Evolutionary conservation across 805 yeast species (phyloP).

Genomic region (Monosporozyma servazzii): DNA sequence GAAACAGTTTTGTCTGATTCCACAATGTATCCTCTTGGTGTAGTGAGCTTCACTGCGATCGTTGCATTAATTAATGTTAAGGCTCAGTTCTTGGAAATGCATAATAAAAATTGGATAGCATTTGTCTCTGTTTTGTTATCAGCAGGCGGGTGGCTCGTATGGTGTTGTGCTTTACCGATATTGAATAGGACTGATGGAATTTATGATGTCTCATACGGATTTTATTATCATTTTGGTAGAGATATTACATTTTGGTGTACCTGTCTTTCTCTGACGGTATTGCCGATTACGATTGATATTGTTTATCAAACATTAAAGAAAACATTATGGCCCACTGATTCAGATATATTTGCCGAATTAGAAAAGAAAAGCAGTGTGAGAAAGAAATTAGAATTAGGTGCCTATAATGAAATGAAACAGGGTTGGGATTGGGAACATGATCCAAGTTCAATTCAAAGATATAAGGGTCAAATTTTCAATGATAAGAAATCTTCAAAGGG

Average conservation of each 20-base stretch:
- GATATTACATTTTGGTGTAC: constrained; percentile 88
- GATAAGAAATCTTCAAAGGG: constrained; percentile 3
- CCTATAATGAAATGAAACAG: constrained; percentile 64
- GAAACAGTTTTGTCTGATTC: constrained; percentile 57
- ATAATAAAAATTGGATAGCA: constrained; percentile 60
- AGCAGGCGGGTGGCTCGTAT: constrained; percentile 73
- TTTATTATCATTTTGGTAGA: constrained; percentile 61
- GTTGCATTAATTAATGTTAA: constrained; percentile 68
- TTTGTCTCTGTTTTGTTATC: constrained; percentile 60
- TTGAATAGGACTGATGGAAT: constrained; percentile 49
- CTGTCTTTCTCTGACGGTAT: constrained; percentile 43
- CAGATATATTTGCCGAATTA: constrained; percentile 66
- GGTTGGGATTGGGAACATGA: constrained; percentile 66
- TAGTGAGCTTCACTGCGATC: constrained; percentile 61
- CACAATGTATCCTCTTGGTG: constrained; percentile 75
- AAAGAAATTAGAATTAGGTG: constrained; percentile 58
- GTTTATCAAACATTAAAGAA: constrained; percentile 47
- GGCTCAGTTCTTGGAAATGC: constrained; percentile 73
- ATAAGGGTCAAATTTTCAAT: constrained; percentile 17
- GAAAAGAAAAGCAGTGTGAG: constrained; percentile 65
- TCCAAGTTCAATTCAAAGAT: constrained; percentile 27
- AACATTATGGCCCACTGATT: constrained; percentile 57
- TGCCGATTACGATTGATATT: constrained; percentile 62
- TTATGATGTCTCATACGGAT: constrained; percentile 62
- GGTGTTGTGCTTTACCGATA: constrained; percentile 71